Evolutionary conservation across 305 asterid genomes (phyloP).

Genomic region (Fraxinus velutina): DNA sequence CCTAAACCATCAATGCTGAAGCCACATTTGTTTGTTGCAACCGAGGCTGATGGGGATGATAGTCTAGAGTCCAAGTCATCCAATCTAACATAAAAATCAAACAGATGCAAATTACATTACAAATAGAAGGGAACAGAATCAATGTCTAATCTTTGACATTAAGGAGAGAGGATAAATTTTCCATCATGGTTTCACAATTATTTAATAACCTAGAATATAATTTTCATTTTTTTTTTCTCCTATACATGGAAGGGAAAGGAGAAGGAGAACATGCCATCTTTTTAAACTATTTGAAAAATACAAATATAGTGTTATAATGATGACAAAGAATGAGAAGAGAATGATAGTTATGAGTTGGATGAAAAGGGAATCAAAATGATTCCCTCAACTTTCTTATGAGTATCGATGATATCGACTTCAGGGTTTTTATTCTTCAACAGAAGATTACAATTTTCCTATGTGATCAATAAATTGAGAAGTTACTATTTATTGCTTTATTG

Average conservation of each 20-base stretch:
- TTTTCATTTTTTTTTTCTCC: background rate
- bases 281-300: background rate
- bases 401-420: background rate
- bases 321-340: background rate
- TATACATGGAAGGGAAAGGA: background rate
- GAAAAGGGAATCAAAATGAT: background rate
- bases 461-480: background rate
- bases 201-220: background rate
- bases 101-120: background rate
- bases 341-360: background rate
- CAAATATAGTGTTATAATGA: background rate
- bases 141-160: slow-evolving; percentile 9
- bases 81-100: slow-evolving; percentile 52
- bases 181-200: background rate
- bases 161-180: slow-evolving; percentile 1
- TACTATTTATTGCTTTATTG: background rate
- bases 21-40: slow-evolving; percentile 73
- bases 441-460: background rate
- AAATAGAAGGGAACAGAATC: background rate
- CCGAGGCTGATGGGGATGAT: slow-evolving; percentile 77
- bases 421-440: background rate
- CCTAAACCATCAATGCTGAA: slow-evolving; percentile 62
- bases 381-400: background rate
- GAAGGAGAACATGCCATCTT: background rate
- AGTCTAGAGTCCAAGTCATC: slow-evolving; percentile 85